Percentiles rank a stretch among this genome's conserved stretches.
These are phyloP conservation scores for Oryza meridionalis DNA, from an alignment of 176 grass and related monocot genomes.

Conservation along the genomic window DNA sequence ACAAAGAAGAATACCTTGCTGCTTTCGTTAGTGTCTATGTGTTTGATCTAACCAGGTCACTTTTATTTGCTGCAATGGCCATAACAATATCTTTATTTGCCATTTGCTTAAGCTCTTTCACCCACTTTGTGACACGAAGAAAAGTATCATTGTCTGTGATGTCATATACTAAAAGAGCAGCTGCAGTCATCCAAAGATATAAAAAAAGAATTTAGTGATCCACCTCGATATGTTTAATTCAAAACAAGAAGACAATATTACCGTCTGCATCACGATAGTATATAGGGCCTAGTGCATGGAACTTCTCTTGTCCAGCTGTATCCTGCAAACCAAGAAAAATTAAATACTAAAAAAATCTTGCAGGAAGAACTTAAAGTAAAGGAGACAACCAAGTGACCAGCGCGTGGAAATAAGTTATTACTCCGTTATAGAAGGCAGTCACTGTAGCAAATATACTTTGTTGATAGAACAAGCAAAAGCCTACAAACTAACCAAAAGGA, in stretches of 20 bases:
- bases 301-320: slow-evolving; percentile 84
- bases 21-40: slow-evolving; percentile 64
- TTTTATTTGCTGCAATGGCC: slow-evolving; percentile 79
- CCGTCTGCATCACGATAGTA: slow-evolving; percentile 88
- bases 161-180: slow-evolving; percentile 89
- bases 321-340: slow-evolving; percentile 47
- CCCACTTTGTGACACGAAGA: slow-evolving; percentile 79
- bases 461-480: slow-evolving; percentile 6
- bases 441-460: background rate
- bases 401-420: background rate
- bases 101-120: slow-evolving; percentile 90
- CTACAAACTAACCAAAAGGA: background rate
- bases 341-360: background rate
- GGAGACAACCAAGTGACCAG: background rate
- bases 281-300: slow-evolving; percentile 83
- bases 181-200: slow-evolving; percentile 46
- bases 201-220: slow-evolving; percentile 4
- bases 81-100: slow-evolving; percentile 78
- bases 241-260: slow-evolving; percentile 27
- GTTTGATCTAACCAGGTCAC: slow-evolving; percentile 80
- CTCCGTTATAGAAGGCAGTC: background rate
- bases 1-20: slow-evolving; percentile 25
- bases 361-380: background rate
- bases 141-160: slow-evolving; percentile 71
- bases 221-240: background rate